Percentiles rank a stretch among this genome's conserved stretches.
Conservation (phyloP, 305 asterid genomes). For the Solanum hybrid region DNA sequence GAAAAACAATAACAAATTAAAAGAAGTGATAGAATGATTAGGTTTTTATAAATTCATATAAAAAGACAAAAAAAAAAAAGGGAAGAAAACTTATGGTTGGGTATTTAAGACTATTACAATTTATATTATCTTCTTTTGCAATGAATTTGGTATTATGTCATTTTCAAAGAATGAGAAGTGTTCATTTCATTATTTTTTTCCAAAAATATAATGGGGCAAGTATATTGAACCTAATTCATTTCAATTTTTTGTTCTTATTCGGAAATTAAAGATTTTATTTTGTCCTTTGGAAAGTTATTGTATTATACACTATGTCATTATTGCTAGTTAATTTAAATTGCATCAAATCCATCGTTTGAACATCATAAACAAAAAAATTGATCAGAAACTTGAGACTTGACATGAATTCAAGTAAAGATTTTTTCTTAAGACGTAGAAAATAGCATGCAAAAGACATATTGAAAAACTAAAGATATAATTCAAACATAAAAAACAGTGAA, state of each 20-base stretch:
- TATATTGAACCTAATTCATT: no score
- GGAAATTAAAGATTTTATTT: neutral
- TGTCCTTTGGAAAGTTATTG: neutral
- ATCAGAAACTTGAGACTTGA: no score
- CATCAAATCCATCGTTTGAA: no score
- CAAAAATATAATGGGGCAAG: neutral
- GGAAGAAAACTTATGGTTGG: neutral
- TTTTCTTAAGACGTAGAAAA: neutral
- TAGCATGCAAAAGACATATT: neutral
- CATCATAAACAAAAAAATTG: no score
- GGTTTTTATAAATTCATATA: neutral
- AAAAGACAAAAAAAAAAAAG: neutral
- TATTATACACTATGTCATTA: neutral
- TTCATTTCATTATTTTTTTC: neutral
- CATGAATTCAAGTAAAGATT: no score
- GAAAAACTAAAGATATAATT: neutral
- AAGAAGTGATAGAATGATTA: neutral
- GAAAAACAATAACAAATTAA: neutral
- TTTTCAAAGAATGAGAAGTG: neutral
- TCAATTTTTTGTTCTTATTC: neutral
- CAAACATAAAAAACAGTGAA: neutral
- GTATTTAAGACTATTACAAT: neutral
- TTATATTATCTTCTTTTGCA: neutral
- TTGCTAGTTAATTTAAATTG: neutral
- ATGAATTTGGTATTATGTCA: neutral